These are phyloP conservation scores for Plicaturopsis crispa DNA, from an alignment of 768 basidiomycete species.

Conservation along the genomic window DNA sequence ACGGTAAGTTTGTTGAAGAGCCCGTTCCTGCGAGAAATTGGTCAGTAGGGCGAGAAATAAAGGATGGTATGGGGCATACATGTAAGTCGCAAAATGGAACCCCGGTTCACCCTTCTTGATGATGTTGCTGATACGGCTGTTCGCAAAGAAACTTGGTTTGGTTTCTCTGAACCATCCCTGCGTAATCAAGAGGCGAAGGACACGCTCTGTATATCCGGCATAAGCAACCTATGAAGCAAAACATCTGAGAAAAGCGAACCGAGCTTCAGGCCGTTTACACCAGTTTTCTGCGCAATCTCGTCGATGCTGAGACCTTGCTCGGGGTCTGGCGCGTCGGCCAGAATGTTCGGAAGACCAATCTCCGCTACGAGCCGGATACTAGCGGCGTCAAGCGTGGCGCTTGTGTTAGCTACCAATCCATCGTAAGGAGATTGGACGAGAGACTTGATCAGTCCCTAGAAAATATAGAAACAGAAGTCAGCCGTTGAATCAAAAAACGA, in stretches of 20 bases:
- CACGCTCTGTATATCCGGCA: conserved; percentile 25
- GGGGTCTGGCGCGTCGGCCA: conserved; percentile 25
- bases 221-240: neutral
- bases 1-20: conserved; percentile 26
- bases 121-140: conserved; percentile 27
- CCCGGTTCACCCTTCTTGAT: conserved; percentile 17
- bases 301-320: conserved; percentile 25
- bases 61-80: neutral
- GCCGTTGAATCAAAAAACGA: conserved; percentile 1
- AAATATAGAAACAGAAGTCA: neutral
- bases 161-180: conserved; percentile 31
- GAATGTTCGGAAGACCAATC: conserved; percentile 23
- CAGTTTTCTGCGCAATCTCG: conserved; percentile 25
- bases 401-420: conserved; percentile 25
- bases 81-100: conserved; percentile 26
- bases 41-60: neutral
- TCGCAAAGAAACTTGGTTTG: conserved; percentile 28
- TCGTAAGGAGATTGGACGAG: conserved; percentile 29
- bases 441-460: conserved; percentile 25
- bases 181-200: conserved; percentile 25
- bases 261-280: conserved; percentile 25
- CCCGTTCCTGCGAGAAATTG: conserved; percentile 22
- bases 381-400: conserved; percentile 24
- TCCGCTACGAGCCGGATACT: conserved; percentile 27
- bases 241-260: conserved; percentile 13